A percentile compares a stretch with the other conserved stretches of the same genome.
These are phyloP conservation scores for Pulveroboletus sp. DNA, from an alignment of 768 basidiomycete genomes.

Conservation along the genomic window DNA sequence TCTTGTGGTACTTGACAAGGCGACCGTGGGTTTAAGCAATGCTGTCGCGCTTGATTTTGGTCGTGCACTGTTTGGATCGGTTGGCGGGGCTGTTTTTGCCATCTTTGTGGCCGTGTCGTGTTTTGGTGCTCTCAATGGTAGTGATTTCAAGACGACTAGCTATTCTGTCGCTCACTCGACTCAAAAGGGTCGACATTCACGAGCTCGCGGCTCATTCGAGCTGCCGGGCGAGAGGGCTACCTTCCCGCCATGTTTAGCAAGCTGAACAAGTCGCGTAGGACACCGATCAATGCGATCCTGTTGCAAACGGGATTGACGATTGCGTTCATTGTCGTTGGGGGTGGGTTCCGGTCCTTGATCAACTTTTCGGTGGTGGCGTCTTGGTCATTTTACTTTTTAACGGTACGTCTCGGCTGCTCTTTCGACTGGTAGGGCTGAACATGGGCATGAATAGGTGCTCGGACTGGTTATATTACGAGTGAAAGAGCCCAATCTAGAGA, in stretches of 20 bases:
- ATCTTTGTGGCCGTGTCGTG: slow-evolving; percentile 92
- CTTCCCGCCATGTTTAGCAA: slow-evolving; percentile 82
- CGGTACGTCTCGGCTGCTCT: slow-evolving; percentile 44
- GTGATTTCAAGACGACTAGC: slow-evolving; percentile 6
- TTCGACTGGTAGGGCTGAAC: background rate
- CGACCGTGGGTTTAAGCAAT: slow-evolving; percentile 72
- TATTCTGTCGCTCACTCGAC: slow-evolving; percentile 3
- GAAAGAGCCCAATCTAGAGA: slow-evolving; percentile 86
- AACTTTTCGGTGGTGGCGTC: slow-evolving; percentile 88
- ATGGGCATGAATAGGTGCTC: slow-evolving; percentile 54
- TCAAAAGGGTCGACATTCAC: slow-evolving; percentile 66
- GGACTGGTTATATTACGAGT: slow-evolving; percentile 85
- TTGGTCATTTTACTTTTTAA: slow-evolving; percentile 87
- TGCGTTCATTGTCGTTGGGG: slow-evolving; percentile 79
- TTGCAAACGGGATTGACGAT: slow-evolving; percentile 76
- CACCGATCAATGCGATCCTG: slow-evolving; percentile 85
- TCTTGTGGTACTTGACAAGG: slow-evolving; percentile 88
- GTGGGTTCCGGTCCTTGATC: slow-evolving; percentile 84
- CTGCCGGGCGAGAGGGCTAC: slow-evolving; percentile 85
- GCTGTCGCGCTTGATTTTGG: slow-evolving; percentile 94
- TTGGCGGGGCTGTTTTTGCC: slow-evolving; percentile 87
- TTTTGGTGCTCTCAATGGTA: slow-evolving; percentile 91
- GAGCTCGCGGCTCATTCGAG: slow-evolving; percentile 81
- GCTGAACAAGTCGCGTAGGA: slow-evolving; percentile 69
- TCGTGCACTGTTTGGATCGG: slow-evolving; percentile 74